Conservation (phyloP, 1,139 yeast genomes). For the Eremothecium sinecaudum region DNA sequence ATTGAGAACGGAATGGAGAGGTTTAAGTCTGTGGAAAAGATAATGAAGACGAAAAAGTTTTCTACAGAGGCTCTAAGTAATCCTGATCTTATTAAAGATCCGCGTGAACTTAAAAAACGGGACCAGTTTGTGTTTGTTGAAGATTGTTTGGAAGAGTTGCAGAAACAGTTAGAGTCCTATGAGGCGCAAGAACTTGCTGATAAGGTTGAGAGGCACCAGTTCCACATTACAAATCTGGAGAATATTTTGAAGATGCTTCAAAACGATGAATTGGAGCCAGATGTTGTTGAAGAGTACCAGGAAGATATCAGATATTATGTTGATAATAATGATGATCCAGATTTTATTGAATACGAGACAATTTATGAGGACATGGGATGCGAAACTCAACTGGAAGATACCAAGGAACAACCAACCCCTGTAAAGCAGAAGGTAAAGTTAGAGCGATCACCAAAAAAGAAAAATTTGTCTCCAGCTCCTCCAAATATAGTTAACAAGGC, state of each 20-base stretch:
- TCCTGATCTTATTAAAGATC: constrained; percentile 52
- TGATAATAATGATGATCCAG: constrained; percentile 92
- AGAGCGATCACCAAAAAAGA: constrained; percentile 21
- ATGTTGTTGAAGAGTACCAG: constrained; percentile 64
- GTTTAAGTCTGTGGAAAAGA: constrained; percentile 89
- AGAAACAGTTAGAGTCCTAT: constrained; percentile 67
- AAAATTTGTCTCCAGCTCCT: constrained; percentile 9
- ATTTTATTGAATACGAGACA: constrained; percentile 90
- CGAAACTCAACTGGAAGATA: constrained; percentile 36
- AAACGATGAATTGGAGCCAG: constrained; percentile 76
- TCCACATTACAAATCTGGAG: constrained; percentile 74
- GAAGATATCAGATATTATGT: constrained; percentile 93
- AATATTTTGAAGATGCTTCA: constrained; percentile 67
- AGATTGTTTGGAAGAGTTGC: constrained; percentile 70
- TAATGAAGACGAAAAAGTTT: constrained; percentile 91
- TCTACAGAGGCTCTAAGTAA: constrained; percentile 87
- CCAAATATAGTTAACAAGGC: constrained; percentile 6
- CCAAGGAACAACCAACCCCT: constrained; percentile 11
- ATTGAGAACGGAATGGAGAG: constrained; percentile 95
- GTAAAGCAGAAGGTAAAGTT: constrained; percentile 9
- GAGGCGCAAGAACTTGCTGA: constrained; percentile 73
- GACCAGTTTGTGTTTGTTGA: constrained; percentile 69
- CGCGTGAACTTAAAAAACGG: constrained; percentile 68
- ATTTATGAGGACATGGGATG: constrained; percentile 79
- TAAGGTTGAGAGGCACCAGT: constrained; percentile 62